These are phyloP conservation scores for Phaeosphaeria sp. DNA, from an alignment of 2,329 filamentous ascomycete genomes.

Conservation along the genomic window DNA sequence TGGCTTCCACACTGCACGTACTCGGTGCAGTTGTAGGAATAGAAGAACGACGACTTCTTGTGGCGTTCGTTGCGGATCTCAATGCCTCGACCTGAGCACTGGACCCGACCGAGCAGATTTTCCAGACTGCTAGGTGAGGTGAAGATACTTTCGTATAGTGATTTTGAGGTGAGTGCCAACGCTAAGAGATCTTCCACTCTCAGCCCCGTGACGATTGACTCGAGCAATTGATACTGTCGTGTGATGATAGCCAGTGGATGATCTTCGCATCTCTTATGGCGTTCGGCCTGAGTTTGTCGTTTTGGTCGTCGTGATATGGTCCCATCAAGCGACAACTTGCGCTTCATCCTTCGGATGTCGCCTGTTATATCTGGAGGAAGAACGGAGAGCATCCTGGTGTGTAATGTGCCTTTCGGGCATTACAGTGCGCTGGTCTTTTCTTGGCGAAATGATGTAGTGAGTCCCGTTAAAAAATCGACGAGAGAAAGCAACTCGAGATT, in stretches of 20 bases:
- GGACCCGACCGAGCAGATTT: constrained; percentile 35
- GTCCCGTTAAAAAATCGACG: no score
- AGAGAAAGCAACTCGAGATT: no score
- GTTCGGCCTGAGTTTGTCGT: constrained; percentile 6
- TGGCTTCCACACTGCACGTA: constrained; percentile 30
- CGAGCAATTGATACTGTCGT: constrained; percentile 38
- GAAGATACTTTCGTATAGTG: constrained; percentile 29
- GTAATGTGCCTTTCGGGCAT: background rate
- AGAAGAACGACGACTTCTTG: constrained; percentile 31
- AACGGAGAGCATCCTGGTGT: background rate
- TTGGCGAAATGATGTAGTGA: no score
- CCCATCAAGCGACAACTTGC: constrained; percentile 23
- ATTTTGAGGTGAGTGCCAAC: constrained; percentile 37
- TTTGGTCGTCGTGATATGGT: constrained; percentile 6
- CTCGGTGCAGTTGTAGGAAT: constrained; percentile 28
- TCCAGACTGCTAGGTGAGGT: constrained; percentile 29
- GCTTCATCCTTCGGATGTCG: constrained; percentile 20
- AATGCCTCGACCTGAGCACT: constrained; percentile 36
- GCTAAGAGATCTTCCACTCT: constrained; percentile 36
- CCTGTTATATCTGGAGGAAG: background rate
- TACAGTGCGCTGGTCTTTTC: background rate
- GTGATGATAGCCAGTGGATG: constrained; percentile 24
- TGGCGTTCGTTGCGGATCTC: constrained; percentile 29
- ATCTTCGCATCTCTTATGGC: background rate
- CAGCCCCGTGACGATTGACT: constrained; percentile 30